Evolutionary conservation across 129 eudicot genomes (phyloP).

Genomic region (Ambrosia trifida): DNA sequence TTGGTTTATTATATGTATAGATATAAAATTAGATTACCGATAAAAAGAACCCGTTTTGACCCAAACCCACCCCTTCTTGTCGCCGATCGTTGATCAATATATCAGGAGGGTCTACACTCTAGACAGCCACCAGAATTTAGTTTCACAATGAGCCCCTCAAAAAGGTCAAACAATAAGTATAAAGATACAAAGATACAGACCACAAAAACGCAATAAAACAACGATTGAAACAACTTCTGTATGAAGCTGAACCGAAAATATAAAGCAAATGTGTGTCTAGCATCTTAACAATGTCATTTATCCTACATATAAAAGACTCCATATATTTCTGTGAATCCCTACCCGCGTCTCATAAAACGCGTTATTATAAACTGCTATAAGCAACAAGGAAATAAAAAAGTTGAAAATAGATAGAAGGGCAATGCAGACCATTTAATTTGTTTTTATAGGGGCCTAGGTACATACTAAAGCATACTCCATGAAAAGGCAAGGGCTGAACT

Average conservation of each 20-base stretch:
- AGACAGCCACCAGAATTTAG: background rate
- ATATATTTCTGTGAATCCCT: slow-evolving; percentile 16
- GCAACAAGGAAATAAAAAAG: slow-evolving; percentile 14
- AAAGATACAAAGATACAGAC: background rate
- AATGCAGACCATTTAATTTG: background rate
- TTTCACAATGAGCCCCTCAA: background rate
- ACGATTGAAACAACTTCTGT: slow-evolving; percentile 21
- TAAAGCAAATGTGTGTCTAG: slow-evolving; percentile 13
- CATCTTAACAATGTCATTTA: slow-evolving; percentile 13
- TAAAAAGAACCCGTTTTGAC: no score
- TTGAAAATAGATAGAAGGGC: background rate
- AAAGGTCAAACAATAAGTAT: background rate
- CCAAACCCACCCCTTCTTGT: no score
- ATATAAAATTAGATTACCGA: no score
- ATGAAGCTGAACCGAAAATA: slow-evolving; percentile 6
- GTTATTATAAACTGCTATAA: slow-evolving; percentile 17
- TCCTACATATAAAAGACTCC: slow-evolving; percentile 22
- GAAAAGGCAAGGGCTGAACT: slow-evolving; percentile 8
- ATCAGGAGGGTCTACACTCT: no score
- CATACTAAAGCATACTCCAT: slow-evolving; percentile 7
- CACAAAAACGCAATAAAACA: background rate
- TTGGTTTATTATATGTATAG: no score
- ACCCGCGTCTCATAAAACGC: slow-evolving; percentile 15
- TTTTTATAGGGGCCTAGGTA: slow-evolving; percentile 6
- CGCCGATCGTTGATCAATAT: no score